A percentile compares a stretch with the other conserved stretches of the same genome.
These are phyloP conservation scores for Salinomyces thailandicus DNA, from an alignment of 2,329 filamentous ascomycete genomes.

Conservation along the genomic window DNA sequence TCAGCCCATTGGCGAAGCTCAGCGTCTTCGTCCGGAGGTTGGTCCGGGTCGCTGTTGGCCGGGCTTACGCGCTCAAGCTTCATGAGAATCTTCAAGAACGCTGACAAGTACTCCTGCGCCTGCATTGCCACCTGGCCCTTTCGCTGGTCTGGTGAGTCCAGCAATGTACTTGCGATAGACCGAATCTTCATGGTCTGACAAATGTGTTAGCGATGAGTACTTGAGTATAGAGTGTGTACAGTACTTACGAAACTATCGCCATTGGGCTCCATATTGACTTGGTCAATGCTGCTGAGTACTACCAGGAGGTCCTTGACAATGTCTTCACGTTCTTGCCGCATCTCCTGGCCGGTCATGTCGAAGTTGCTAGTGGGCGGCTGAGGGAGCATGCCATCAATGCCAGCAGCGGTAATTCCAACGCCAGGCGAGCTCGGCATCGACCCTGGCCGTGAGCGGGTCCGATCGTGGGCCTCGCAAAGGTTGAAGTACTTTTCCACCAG, in stretches of 20 bases:
- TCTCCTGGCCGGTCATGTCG: constrained; percentile 49
- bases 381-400: constrained; percentile 26
- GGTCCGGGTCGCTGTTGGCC: constrained; percentile 26
- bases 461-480: constrained; percentile 53
- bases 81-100: constrained; percentile 64
- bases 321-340: constrained; percentile 66
- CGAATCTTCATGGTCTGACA: constrained; percentile 68
- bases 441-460: constrained; percentile 29
- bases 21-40: constrained; percentile 54
- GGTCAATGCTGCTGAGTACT: constrained; percentile 65
- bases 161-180: constrained; percentile 68
- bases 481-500: constrained; percentile 80
- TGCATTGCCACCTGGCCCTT: constrained; percentile 44
- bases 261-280: constrained; percentile 72
- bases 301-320: constrained; percentile 70
- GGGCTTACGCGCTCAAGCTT: constrained; percentile 58
- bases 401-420: constrained; percentile 26
- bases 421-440: constrained; percentile 27
- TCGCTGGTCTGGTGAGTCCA: constrained; percentile 49
- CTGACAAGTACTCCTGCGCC: constrained; percentile 60
- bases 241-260: constrained; percentile 51
- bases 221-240: neutral
- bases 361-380: constrained; percentile 22
- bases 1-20: constrained; percentile 71
- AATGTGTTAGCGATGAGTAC: constrained; percentile 19